Evolutionary conservation across 164 flowering plant genomes (phyloP), one percentile per base, ranked within the genome.

Genomic region (Aristolochia californica): DNA sequence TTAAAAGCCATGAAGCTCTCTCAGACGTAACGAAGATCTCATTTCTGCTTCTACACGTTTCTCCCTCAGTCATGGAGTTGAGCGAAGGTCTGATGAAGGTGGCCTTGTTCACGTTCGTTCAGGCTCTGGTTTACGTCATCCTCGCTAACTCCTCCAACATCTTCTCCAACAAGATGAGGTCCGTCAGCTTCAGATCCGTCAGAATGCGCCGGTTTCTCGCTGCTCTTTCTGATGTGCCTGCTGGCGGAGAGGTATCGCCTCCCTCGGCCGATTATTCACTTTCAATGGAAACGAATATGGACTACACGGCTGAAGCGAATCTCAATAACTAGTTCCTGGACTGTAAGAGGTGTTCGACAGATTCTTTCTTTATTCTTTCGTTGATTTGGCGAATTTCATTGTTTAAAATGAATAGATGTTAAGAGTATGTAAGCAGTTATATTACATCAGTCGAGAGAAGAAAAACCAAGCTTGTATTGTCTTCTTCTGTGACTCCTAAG

Each of bases 51-150:
- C n/a, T n/a, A n/a, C n/a, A n/a, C n/a, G 11, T 2, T 45, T 15
- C n/a, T 16, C n/a, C 18, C 2, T 17, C 56, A 53, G 56, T 27
- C 43, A 53, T 26, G 38, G 56, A 53, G 11, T 2, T 53, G 8
- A 27, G 43, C 43, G 77, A 72, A n/a, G 53, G 57, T 38, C 38
- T 82, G 43, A 13, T 75, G 52, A 82, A 75, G 68, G 74, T 72
- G 30, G 74, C 40, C 5, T 53, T 83, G 64, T 83, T 83, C 69
- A 4, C 76, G 22, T 47, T 80, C 3, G 82, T 85, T 3, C 93
- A 83, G 61, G 82, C 80, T 34, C 59, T 85, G 44, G 87, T 85
- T 18, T 85, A 83, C 57, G 49, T 81, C 43, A 83, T 85, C 55
- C 80, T 85, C 21, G 69, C 82, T 22, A 75, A 77, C 4, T 85